phyloP scores from a whole-genome alignment of 345 rosid genomes.

The Crucihimalaya himalaica region DNA sequence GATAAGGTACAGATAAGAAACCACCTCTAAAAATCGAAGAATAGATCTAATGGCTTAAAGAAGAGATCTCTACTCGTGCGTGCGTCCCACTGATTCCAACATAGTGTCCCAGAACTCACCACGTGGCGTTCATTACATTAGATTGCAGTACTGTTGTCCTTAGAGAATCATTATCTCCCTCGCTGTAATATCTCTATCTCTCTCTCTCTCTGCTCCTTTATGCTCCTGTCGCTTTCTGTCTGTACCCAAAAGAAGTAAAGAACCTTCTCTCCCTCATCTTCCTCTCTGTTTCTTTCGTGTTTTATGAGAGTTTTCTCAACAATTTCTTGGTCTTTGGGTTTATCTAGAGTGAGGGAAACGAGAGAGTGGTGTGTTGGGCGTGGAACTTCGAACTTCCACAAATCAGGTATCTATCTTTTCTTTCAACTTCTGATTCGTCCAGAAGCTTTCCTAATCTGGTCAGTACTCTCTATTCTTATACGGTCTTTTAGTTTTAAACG shows the following conservation, averaged over 20 bases:
- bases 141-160: slow-evolving; percentile 34
- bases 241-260: slow-evolving; percentile 27
- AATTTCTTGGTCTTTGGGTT: not conserved
- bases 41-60: slow-evolving; percentile 27
- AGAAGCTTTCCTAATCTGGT: slow-evolving; percentile 37
- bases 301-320: not conserved
- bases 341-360: slow-evolving; percentile 2
- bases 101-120: slow-evolving; percentile 26
- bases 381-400: slow-evolving; percentile 28
- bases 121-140: slow-evolving; percentile 28
- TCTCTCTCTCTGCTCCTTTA: slow-evolving; percentile 19
- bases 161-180: slow-evolving; percentile 39
- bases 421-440: slow-evolving; percentile 30
- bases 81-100: slow-evolving; percentile 19
- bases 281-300: slow-evolving; percentile 36
- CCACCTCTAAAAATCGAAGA: slow-evolving; percentile 36
- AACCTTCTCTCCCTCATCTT: slow-evolving; percentile 18
- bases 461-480: slow-evolving; percentile 6
- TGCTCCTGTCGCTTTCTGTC: slow-evolving; percentile 42
- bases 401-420: slow-evolving; percentile 3
- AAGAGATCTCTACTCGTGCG: not conserved
- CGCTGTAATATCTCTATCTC: slow-evolving; percentile 34
- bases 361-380: slow-evolving; percentile 5
- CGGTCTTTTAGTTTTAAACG: not conserved
- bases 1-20: slow-evolving; percentile 43